Base-by-base conservation (phyloP, 371 early-diverging fungal species). In the Blakeslea trispora region DNA sequence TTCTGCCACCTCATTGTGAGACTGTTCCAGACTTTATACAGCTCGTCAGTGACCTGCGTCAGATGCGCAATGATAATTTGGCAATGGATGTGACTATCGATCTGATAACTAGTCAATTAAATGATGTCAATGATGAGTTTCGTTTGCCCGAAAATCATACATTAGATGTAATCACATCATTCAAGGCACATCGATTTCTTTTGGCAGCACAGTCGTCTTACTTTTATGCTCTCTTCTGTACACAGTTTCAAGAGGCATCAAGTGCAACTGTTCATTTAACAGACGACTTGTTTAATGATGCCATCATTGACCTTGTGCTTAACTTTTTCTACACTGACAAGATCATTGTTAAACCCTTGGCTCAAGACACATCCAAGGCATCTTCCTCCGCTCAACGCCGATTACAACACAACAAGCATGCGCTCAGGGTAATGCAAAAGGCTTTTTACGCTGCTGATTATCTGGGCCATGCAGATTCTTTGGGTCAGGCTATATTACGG, bases 151-250 rank as follows among this genome's bases (percentile, higher is more conserved):
- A 51, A 21, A 42, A 57, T n/a, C 58, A 50, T 40, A 28, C 54
- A 15, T 41, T 53, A 2, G 46, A 59, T 47, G 22, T 43, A 15
- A 41, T 35, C 22, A 51, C 59, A 19, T 55, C 68, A 7, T 65
- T 69, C 14, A 37, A 59, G 28, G 73, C 69, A 0, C 79, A 79
- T 58, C 61, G 66, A 2, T 79, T 72, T 37, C 44, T 79, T 3
- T 53, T 79, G 15, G 76, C 79, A 15, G 66, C 72, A 2, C 74
- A 69, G 17, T 79, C 76, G 5, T 37, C 76, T 7, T 76, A 79
- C 45, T 75, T 79, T 43, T 56, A 71, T 49, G 57, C 72, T 14
- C 51, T 79, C 37, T 72, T 79, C 44, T 74, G 71, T 34, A 34
- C 58, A 5, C 54, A 53, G 19, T 63, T 63, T 34, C 57, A 54